phyloP scores from a whole-genome alignment of 306 rosid species.

The Trifolium fragiferum region DNA sequence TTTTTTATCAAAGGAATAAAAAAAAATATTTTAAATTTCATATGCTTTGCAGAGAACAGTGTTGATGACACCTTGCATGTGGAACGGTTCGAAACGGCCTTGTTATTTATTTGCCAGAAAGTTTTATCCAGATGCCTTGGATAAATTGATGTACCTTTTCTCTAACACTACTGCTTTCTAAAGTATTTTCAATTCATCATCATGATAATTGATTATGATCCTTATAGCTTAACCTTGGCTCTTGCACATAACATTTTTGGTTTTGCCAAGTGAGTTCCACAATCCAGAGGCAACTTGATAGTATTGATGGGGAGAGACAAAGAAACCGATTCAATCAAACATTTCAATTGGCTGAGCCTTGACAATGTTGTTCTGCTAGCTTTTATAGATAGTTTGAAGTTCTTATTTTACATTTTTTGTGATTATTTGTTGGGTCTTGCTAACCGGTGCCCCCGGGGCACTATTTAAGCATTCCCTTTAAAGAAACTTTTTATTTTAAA shows the following conservation, averaged over 20 bases:
- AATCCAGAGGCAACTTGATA: constrained; percentile 18
- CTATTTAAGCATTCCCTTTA: too few relatives aligned
- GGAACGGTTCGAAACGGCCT: constrained; percentile 48
- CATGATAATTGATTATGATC: constrained; percentile 1
- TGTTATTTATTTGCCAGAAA: constrained; percentile 56
- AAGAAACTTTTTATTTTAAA: too few relatives aligned
- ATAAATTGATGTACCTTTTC: constrained; percentile 36
- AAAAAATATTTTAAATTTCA: constrained; percentile 22
- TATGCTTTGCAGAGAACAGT: constrained; percentile 40
- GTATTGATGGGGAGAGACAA: neutral
- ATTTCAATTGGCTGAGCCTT: neutral
- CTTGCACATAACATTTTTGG: constrained; percentile 35
- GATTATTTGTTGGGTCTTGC: constrained; percentile 16
- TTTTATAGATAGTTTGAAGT: constrained; percentile 8
- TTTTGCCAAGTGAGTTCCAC: neutral
- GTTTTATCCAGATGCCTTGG: constrained; percentile 42
- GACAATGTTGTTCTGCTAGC: constrained; percentile 4
- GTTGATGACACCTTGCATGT: constrained; percentile 43
- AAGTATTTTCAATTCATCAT: neutral
- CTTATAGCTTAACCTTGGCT: constrained; percentile 8
- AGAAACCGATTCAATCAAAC: neutral
- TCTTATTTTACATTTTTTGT: neutral
- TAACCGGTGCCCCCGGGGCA: too few relatives aligned
- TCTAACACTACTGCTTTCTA: constrained; percentile 24
- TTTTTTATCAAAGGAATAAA: neutral